phyloP scores from a whole-genome alignment of 1,284 basidiomycete genomes.

The Apiotrichum akiyoshidainum region DNA sequence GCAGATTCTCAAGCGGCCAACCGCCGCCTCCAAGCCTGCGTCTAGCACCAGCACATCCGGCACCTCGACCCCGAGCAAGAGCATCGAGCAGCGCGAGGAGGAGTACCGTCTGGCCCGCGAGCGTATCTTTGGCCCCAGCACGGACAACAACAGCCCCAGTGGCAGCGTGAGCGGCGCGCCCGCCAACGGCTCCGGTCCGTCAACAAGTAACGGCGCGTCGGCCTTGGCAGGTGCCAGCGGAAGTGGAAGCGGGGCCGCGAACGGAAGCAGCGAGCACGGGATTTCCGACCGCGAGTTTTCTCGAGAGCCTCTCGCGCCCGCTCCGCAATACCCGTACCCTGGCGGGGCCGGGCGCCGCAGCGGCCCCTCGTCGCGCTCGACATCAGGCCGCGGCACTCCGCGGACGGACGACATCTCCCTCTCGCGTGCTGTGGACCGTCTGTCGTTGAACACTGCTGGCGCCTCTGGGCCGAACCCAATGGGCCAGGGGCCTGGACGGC shows the following conservation, averaged over 20 bases:
- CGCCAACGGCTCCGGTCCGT: too few species aligned
- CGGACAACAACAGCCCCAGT: neutral
- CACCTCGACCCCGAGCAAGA: conserved; percentile 16
- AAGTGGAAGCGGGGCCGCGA: neutral
- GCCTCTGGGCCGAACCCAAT: neutral
- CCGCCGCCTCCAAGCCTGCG: neutral
- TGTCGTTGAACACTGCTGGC: neutral
- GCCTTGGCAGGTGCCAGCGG: neutral
- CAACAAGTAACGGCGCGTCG: too few species aligned
- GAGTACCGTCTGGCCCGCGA: conserved; percentile 25
- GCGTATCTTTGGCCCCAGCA: conserved; percentile 19
- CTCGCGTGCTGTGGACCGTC: conserved; percentile 11
- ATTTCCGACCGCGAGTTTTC: too few species aligned
- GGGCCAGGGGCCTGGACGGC: neutral
- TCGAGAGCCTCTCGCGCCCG: neutral
- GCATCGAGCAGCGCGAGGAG: conserved; percentile 22
- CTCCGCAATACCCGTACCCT: neutral
- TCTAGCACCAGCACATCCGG: conserved; percentile 5
- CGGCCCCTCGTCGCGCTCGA: conserved; percentile 2
- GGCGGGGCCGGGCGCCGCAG: neutral
- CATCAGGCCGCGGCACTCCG: conserved; percentile 4
- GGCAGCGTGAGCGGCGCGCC: neutral
- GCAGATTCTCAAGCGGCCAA: conserved; percentile 22
- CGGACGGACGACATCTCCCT: conserved; percentile 3
- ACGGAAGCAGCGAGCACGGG: too few species aligned